Evolutionary conservation across 345 rosid genomes (phyloP).

Genomic region (Erodium maritimum): DNA sequence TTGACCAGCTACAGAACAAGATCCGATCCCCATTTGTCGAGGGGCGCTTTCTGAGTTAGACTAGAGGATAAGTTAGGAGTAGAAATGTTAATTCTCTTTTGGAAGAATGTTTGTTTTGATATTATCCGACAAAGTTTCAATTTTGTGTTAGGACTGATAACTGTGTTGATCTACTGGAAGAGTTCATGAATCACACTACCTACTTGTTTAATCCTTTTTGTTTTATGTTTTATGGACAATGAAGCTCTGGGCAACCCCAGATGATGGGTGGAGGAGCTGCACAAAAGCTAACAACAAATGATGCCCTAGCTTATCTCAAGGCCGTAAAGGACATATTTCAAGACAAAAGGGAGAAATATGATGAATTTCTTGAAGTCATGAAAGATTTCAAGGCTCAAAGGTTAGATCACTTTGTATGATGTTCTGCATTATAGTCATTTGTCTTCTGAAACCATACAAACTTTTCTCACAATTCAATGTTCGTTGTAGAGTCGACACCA

Average conservation of each 20-base stretch:
- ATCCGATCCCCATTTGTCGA: no score
- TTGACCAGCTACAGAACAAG: no score
- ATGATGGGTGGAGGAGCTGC: slow-evolving; percentile 40
- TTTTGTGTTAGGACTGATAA: not conserved
- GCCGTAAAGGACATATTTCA: slow-evolving; percentile 84
- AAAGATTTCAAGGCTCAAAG: slow-evolving; percentile 96
- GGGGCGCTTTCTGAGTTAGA: no score
- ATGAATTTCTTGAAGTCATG: slow-evolving; percentile 93
- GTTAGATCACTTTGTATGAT: slow-evolving; percentile 19
- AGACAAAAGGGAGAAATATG: slow-evolving; percentile 78
- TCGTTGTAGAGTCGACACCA: slow-evolving; percentile 66
- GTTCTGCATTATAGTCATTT: not conserved
- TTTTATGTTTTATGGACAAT: slow-evolving; percentile 7
- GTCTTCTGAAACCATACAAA: slow-evolving; percentile 3
- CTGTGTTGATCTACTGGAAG: not conserved
- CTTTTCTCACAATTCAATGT: slow-evolving; percentile 7
- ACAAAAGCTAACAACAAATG: slow-evolving; percentile 81
- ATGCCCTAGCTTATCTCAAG: slow-evolving; percentile 87
- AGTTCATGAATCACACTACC: not conserved
- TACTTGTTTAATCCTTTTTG: not conserved
- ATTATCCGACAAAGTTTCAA: not conserved
- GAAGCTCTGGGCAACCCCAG: slow-evolving; percentile 62
- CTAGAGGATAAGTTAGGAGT: no score
- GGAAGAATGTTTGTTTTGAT: no score
- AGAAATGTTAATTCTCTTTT: no score